Percentiles rank a stretch among this genome's conserved stretches.
Evolutionary conservation across 1,284 basidiomycete species (phyloP).

Genomic region (Melampsora larici-populina): DNA sequence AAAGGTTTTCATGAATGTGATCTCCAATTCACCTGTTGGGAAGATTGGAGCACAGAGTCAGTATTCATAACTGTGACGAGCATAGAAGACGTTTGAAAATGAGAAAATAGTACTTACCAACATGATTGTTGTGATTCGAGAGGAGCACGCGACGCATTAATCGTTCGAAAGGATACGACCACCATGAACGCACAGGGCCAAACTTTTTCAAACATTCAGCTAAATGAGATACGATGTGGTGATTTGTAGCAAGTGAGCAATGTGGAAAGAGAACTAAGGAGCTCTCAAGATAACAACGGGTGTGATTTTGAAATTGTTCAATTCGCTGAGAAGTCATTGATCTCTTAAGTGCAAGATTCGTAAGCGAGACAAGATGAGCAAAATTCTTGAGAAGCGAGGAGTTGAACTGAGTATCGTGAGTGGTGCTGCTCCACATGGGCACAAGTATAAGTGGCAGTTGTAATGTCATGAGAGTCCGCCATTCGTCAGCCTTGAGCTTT

Average conservation of each 20-base stretch:
- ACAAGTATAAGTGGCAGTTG: constrained; percentile 16
- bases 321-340: not conserved
- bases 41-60: not conserved
- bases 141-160: not conserved
- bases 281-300: not conserved
- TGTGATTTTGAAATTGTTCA: constrained; percentile 4
- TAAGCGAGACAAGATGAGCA: constrained; percentile 13
- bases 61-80: too few relatives aligned
- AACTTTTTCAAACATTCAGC: constrained; percentile 21
- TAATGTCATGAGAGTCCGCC: constrained; percentile 20
- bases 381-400: constrained; percentile 27
- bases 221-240: constrained; percentile 8
- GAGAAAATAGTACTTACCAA: not conserved
- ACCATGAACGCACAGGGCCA: constrained; percentile 8
- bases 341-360: not conserved
- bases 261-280: constrained; percentile 17
- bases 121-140: constrained; percentile 4
- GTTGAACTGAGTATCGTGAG: not conserved
- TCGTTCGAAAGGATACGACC: not conserved
- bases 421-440: not conserved
- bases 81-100: not conserved
- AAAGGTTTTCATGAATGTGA: constrained; percentile 5
- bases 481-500: constrained; percentile 27
- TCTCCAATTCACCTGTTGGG: not conserved
- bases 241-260: not conserved